phyloP scores from a whole-genome alignment of 495 filamentous ascomycete genomes.

The Penicillium manginii region DNA sequence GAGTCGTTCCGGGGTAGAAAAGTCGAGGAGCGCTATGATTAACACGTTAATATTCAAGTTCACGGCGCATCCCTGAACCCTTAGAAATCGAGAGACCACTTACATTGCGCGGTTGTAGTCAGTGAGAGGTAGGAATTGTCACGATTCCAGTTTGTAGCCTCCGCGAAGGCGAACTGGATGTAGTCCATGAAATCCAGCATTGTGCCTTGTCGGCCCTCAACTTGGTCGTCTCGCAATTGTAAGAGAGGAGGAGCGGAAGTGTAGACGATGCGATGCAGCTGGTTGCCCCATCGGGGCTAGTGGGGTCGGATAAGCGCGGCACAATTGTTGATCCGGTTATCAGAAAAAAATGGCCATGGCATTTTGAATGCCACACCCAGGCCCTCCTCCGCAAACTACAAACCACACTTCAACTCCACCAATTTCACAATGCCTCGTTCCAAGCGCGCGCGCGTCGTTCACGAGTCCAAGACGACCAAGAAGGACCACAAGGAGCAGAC shows the following conservation, averaged over 20 bases:
- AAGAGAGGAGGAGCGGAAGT: background rate
- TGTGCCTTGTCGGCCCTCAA: conserved; percentile 20
- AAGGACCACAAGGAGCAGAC: conserved; percentile 89
- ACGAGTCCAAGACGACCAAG: conserved; percentile 87
- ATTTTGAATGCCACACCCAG: conserved; percentile 31
- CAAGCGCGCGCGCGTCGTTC: conserved; percentile 85
- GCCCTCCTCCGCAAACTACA: conserved; percentile 3
- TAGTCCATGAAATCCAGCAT: conserved; percentile 99
- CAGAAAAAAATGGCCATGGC: conserved; percentile 33
- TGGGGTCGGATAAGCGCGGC: conserved; percentile 45
- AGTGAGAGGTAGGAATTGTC: conserved; percentile 92
- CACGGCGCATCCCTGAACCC: conserved; percentile 14
- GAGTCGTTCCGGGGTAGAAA: conserved; percentile 80
- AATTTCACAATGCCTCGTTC: conserved; percentile 84
- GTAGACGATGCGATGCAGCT: conserved; percentile 24
- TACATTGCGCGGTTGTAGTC: conserved; percentile 84
- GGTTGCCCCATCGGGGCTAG: conserved; percentile 40
- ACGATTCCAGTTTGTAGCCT: conserved; percentile 83
- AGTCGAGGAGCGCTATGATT: conserved; percentile 74
- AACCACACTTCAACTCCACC: conserved; percentile 7
- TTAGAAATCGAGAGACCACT: conserved; percentile 5
- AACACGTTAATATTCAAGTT: background rate
- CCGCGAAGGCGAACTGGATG: conserved; percentile 89
- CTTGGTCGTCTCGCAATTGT: conserved; percentile 1
- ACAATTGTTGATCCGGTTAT: conserved; percentile 49